Evolutionary conservation across 164 flowering plant species (phyloP).

Genomic region (Dillenia turbinata): DNA sequence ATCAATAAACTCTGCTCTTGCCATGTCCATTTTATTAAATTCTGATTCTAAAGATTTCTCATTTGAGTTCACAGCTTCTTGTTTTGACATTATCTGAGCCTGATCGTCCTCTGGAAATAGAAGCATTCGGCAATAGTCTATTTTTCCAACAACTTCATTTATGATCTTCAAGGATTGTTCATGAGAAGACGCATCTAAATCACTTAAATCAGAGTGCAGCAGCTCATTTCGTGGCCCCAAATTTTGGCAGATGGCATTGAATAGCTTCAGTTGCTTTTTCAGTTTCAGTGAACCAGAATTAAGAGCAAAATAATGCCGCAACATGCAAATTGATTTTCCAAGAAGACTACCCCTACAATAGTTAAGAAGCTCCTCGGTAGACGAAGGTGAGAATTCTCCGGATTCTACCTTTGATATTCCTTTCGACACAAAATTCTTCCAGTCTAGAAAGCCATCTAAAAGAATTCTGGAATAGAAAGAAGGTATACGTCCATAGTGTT

Average conservation of each 20-base stretch:
- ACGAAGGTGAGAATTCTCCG: conserved; percentile 31
- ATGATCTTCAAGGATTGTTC: conserved; percentile 41
- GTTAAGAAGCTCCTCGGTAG: conserved; percentile 44
- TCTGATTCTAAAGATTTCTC: conserved; percentile 14
- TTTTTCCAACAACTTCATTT: conserved; percentile 51
- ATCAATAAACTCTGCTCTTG: conserved; percentile 38
- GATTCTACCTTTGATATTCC: conserved; percentile 41
- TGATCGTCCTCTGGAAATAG: conserved; percentile 38
- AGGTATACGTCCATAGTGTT: conserved; percentile 25
- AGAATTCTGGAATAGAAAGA: conserved; percentile 54
- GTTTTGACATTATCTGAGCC: conserved; percentile 15
- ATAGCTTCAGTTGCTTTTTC: conserved; percentile 47
- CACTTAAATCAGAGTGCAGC: conserved; percentile 41
- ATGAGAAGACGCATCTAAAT: conserved; percentile 29
- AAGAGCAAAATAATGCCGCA: conserved; percentile 37
- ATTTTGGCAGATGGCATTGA: conserved; percentile 38
- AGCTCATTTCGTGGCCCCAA: conserved; percentile 30
- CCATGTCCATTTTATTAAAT: conserved; percentile 13
- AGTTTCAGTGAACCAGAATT: conserved; percentile 24
- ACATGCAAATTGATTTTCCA: conserved; percentile 57
- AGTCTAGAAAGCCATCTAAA: conserved; percentile 47
- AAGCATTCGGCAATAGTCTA: conserved; percentile 47
- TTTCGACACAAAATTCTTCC: conserved; percentile 59
- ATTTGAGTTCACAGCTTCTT: conserved; percentile 17
- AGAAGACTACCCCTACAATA: conserved; percentile 49